Base-by-base conservation (phyloP, 768 basidiomycete genomes). In the Clavaria fumosa region DNA sequence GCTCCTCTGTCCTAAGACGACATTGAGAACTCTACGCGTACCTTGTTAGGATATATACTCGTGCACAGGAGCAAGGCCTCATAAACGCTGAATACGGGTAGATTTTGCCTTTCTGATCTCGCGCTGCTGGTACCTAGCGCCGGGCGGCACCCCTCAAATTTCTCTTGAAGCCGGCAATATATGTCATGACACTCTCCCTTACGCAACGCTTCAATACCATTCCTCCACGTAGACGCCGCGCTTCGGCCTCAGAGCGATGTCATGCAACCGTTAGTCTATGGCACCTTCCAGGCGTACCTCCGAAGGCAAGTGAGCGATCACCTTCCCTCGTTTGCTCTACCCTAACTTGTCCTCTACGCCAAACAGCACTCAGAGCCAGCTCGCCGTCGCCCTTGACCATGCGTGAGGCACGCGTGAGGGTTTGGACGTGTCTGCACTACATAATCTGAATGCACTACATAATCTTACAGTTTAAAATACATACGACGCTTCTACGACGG, bases 61-160 rank as follows among this genome's bases (percentile, higher is more conserved):
- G 56, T 34, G 89, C 82, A 0, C 58, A 66, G 47, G 60, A 69
- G 23, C 61, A 70, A 24, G 70, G 72, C 3, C 70, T 82, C 33
- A 61, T 95, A 31, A 89, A 93, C 50, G 88, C 90, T 0, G 90
- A 95, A 51, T n/a, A n/a, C n/a, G n/a, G n/a, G n/a, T n/a, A n/a
- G n/a, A n/a, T n/a, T n/a, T n/a, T n/a, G n/a, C n/a, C n/a, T n/a
- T n/a, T n/a, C n/a, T n/a, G n/a, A n/a, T n/a, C n/a, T n/a, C n/a
- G n/a, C n/a, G n/a, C n/a, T n/a, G n/a, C n/a, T n/a, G n/a, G n/a
- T n/a, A n/a, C n/a, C n/a, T n/a, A n/a, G n/a, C n/a, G n/a, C n/a
- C n/a, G n/a, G n/a, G n/a, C n/a, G n/a, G n/a, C n/a, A n/a, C n/a
- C n/a, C n/a, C n/a, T n/a, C n/a, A n/a, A n/a, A n/a, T n/a, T n/a